These are phyloP conservation scores for Macrocybe sp. DNA, from an alignment of 1,284 basidiomycete genomes.

Conservation along the genomic window DNA sequence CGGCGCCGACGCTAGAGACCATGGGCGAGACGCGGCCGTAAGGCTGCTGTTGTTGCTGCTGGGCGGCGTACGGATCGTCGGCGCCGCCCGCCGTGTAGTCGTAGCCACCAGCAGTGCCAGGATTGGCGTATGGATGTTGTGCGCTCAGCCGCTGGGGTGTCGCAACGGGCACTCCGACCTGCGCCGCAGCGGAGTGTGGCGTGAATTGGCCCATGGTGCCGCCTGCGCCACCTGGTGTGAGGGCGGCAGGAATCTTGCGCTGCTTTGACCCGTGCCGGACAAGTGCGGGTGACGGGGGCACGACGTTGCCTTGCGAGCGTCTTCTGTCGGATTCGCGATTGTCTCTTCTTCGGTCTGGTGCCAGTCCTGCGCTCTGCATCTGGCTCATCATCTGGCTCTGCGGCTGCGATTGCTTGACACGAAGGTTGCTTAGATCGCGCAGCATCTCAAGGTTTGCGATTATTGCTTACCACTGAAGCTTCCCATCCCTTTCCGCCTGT, in stretches of 20 bases:
- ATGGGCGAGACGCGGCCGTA: slow-evolving; percentile 74
- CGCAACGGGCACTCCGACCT: slow-evolving; percentile 65
- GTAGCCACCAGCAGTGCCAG: slow-evolving; percentile 39
- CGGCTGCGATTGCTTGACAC: slow-evolving; percentile 28
- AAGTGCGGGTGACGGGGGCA: slow-evolving; percentile 71
- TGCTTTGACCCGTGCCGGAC: slow-evolving; percentile 69
- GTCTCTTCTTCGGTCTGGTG: slow-evolving; percentile 55
- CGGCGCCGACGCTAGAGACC: slow-evolving; percentile 61
- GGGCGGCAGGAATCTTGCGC: slow-evolving; percentile 50
- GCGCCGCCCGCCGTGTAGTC: slow-evolving; percentile 46
- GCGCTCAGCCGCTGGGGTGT: slow-evolving; percentile 41
- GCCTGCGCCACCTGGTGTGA: slow-evolving; percentile 44
- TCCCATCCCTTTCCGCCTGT: slow-evolving; percentile 94
- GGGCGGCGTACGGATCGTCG: slow-evolving; percentile 44
- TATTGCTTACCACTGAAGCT: slow-evolving; percentile 59
- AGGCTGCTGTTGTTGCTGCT: slow-evolving; percentile 29
- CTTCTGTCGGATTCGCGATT: slow-evolving; percentile 47
- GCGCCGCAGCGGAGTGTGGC: slow-evolving; percentile 67
- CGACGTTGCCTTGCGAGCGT: slow-evolving; percentile 57
- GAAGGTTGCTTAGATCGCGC: slow-evolving; percentile 13
- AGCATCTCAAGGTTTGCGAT: slow-evolving; percentile 1
- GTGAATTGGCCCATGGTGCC: slow-evolving; percentile 46
- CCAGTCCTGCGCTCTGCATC: slow-evolving; percentile 49
- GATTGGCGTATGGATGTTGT: slow-evolving; percentile 66
- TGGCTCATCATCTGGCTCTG: slow-evolving; percentile 58